Evolutionary conservation across 805 yeast species (phyloP).

Genomic region (Hanseniaspora occidentalis): DNA sequence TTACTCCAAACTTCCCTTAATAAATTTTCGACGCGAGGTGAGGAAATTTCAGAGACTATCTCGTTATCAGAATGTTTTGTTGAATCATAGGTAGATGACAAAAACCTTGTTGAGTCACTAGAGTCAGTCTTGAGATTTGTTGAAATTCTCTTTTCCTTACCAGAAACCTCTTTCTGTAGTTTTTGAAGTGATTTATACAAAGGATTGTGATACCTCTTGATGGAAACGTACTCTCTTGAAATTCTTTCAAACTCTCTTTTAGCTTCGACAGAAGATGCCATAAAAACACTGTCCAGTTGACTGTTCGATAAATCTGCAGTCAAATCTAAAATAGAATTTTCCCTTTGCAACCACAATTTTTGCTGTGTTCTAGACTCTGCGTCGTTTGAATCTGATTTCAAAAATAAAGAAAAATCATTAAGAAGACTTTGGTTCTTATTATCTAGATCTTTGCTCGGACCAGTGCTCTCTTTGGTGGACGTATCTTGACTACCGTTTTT

Average conservation of each 20-base stretch:
- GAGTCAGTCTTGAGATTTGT: neutral
- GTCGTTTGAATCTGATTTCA: slow-evolving; percentile 26
- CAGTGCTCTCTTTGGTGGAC: no score
- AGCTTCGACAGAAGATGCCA: slow-evolving; percentile 40
- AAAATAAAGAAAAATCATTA: slow-evolving; percentile 30
- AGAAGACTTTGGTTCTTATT: slow-evolving; percentile 6
- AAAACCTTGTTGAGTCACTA: slow-evolving; percentile 2
- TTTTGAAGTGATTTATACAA: slow-evolving; percentile 50
- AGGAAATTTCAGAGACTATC: slow-evolving; percentile 1
- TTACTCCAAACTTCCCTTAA: slow-evolving; percentile 5
- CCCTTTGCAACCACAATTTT: slow-evolving; percentile 72
- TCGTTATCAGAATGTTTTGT: no score
- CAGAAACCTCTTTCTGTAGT: slow-evolving; percentile 16
- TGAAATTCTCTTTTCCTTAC: neutral
- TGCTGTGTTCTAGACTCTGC: slow-evolving; percentile 71
- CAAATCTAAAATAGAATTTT: slow-evolving; percentile 54
- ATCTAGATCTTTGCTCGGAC: neutral
- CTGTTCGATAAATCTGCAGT: slow-evolving; percentile 18
- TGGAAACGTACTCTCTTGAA: slow-evolving; percentile 59
- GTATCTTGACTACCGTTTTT: no score
- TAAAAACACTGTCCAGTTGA: slow-evolving; percentile 18
- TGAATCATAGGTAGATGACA: slow-evolving; percentile 3
- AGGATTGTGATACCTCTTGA: slow-evolving; percentile 61
- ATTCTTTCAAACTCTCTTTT: slow-evolving; percentile 71
- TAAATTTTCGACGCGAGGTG: slow-evolving; percentile 1